Conservation (phyloP, 331 rosid genomes). For the Malus hybrid region DNA sequence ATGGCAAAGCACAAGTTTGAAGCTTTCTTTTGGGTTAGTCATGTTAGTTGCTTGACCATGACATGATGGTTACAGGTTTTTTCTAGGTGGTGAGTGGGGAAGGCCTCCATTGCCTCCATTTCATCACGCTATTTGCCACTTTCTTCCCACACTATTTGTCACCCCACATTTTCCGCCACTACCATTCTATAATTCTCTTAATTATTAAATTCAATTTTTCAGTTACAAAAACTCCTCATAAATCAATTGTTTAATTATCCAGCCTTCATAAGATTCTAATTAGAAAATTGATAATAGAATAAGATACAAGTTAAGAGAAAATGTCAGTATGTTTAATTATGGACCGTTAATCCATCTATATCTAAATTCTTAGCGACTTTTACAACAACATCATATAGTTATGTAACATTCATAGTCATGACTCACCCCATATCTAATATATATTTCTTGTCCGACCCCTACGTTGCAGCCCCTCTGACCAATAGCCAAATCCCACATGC, state of each 20-base stretch:
- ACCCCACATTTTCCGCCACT: slow-evolving; percentile 1
- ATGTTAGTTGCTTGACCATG: background rate
- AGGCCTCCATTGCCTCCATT: background rate
- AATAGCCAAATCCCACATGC: no score
- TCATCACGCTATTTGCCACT: slow-evolving; percentile 24
- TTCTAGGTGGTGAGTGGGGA: slow-evolving; percentile 1
- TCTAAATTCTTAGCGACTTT: background rate
- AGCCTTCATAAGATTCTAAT: background rate
- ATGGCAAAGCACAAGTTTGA: background rate
- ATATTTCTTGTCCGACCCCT: background rate
- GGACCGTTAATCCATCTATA: no score
- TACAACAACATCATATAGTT: no score
- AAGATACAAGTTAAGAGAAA: background rate
- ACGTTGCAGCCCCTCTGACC: background rate
- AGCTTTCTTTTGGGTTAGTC: no score
- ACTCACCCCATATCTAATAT: background rate
- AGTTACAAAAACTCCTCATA: background rate
- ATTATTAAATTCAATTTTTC: background rate
- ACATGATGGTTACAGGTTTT: background rate
- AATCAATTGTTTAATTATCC: background rate
- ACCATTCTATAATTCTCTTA: background rate
- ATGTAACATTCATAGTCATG: background rate
- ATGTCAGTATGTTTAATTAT: background rate
- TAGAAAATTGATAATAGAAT: background rate
- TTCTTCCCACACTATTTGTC: slow-evolving; percentile 9